A percentile compares a stretch with the other conserved stretches of the same genome.
phyloP scores from a whole-genome alignment of 2,329 filamentous ascomycete species.

The Trichoderma afroharzianum region DNA sequence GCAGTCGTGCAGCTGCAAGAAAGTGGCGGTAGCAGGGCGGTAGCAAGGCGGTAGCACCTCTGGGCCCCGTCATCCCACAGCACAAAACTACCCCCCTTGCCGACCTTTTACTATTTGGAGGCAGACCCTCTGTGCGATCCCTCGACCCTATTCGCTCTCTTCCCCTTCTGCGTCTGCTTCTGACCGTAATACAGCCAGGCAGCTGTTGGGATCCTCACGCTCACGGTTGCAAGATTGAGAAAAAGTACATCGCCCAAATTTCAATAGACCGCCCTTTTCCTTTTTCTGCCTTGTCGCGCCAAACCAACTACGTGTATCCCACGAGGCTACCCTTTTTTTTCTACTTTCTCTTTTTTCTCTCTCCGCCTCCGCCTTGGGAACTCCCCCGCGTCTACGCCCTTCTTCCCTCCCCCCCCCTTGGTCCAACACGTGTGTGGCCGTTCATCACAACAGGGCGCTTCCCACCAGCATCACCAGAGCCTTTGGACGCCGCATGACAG shows the following conservation, averaged over 20 bases:
- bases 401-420: slow-evolving; percentile 22
- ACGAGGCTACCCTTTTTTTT: slow-evolving; percentile 12
- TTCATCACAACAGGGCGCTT: slow-evolving; percentile 20
- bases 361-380: slow-evolving; percentile 16
- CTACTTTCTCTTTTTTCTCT: background rate
- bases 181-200: slow-evolving; percentile 19
- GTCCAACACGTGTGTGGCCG: slow-evolving; percentile 28
- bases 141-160: slow-evolving; percentile 19
- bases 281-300: slow-evolving; percentile 8
- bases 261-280: slow-evolving; percentile 19
- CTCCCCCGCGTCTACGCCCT: slow-evolving; percentile 22
- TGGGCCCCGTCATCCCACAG: slow-evolving; percentile 11
- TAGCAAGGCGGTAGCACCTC: background rate
- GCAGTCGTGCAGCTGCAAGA: slow-evolving; percentile 10
- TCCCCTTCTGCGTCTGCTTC: slow-evolving; percentile 1
- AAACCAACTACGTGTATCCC: slow-evolving; percentile 8
- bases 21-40: slow-evolving; percentile 16
- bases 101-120: slow-evolving; percentile 7
- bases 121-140: slow-evolving; percentile 15
- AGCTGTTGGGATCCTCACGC: slow-evolving; percentile 18
- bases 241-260: background rate
- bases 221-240: background rate
- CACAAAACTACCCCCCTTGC: slow-evolving; percentile 1
- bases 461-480: slow-evolving; percentile 23
- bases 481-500: slow-evolving; percentile 36